Conservation (phyloP, 805 yeast genomes). For the Spathaspora gorwiae region DNA sequence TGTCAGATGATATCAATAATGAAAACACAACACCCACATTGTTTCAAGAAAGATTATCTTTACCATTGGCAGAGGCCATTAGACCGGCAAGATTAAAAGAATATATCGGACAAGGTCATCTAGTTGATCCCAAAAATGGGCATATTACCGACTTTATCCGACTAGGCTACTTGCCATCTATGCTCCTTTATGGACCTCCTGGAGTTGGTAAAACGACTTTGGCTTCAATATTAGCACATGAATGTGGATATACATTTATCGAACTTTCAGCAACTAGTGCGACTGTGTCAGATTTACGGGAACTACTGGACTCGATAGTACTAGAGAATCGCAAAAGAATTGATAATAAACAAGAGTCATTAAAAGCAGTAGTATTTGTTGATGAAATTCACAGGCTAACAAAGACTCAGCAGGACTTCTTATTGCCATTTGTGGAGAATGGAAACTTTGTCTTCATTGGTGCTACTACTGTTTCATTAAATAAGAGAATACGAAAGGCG, state of each 20-base stretch:
- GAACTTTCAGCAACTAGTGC: slow-evolving; percentile 84
- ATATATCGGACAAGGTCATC: slow-evolving; percentile 81
- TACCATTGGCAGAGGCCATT: slow-evolving; percentile 72
- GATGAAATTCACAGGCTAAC: slow-evolving; percentile 92
- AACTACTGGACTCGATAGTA: slow-evolving; percentile 47
- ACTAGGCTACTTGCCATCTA: slow-evolving; percentile 69
- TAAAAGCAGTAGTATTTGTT: slow-evolving; percentile 57
- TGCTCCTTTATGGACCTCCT: slow-evolving; percentile 93
- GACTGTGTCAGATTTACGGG: slow-evolving; percentile 61
- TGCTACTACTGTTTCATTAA: slow-evolving; percentile 95
- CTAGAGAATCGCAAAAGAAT: slow-evolving; percentile 41
- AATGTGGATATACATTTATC: slow-evolving; percentile 54
- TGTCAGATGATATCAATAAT: not conserved
- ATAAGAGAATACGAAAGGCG: slow-evolving; percentile 76
- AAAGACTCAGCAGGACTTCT: slow-evolving; percentile 81
- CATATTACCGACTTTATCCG: slow-evolving; percentile 60
- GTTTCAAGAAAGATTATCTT: not conserved
- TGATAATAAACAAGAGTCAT: slow-evolving; percentile 31
- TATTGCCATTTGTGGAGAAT: slow-evolving; percentile 77
- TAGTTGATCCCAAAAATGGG: slow-evolving; percentile 59
- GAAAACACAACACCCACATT: not conserved
- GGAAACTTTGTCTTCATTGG: slow-evolving; percentile 84
- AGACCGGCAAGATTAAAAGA: slow-evolving; percentile 70
- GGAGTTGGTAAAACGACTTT: slow-evolving; percentile 93
- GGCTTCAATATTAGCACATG: slow-evolving; percentile 58